These are phyloP conservation scores for Penicillium robsamsonii DNA, from an alignment of 495 filamentous ascomycete species.

Conservation along the genomic window DNA sequence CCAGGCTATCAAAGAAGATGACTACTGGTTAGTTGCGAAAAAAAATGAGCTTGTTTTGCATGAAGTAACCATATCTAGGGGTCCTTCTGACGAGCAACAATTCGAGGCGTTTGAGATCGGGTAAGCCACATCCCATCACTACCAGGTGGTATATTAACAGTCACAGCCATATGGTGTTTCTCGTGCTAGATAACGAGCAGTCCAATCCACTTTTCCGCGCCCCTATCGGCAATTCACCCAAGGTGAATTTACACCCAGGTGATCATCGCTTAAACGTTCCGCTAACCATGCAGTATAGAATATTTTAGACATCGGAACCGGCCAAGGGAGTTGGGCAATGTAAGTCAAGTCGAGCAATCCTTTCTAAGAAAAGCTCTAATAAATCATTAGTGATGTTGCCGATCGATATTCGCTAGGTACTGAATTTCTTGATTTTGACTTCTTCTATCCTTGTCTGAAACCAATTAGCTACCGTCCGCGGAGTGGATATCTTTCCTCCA, in stretches of 20 bases:
- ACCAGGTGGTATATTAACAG: background rate
- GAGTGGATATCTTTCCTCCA: slow-evolving; percentile 18
- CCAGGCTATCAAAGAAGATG: slow-evolving; percentile 22
- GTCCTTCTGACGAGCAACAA: slow-evolving; percentile 18
- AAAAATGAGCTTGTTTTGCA: background rate
- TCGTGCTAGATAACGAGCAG: slow-evolving; percentile 19
- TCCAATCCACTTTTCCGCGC: slow-evolving; percentile 18
- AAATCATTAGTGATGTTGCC: slow-evolving; percentile 13
- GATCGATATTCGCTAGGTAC: slow-evolving; percentile 16
- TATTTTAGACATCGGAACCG: slow-evolving; percentile 24
- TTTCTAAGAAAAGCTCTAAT: background rate
- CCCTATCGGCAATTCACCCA: slow-evolving; percentile 18
- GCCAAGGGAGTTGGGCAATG: slow-evolving; percentile 24
- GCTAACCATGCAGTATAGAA: slow-evolving; percentile 16
- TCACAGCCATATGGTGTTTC: slow-evolving; percentile 19
- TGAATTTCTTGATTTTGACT: slow-evolving; percentile 10
- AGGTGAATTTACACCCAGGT: slow-evolving; percentile 10
- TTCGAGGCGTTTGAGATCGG: slow-evolving; percentile 20
- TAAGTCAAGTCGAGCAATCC: slow-evolving; percentile 2
- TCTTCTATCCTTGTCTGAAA: background rate
- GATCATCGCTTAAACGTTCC: background rate
- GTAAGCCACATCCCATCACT: slow-evolving; percentile 10
- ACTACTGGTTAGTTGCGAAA: slow-evolving; percentile 20
- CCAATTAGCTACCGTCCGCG: slow-evolving; percentile 10
- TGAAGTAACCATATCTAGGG: slow-evolving; percentile 9